Conservation (phyloP, 768 basidiomycete genomes). For the Ramaria sp. region DNA sequence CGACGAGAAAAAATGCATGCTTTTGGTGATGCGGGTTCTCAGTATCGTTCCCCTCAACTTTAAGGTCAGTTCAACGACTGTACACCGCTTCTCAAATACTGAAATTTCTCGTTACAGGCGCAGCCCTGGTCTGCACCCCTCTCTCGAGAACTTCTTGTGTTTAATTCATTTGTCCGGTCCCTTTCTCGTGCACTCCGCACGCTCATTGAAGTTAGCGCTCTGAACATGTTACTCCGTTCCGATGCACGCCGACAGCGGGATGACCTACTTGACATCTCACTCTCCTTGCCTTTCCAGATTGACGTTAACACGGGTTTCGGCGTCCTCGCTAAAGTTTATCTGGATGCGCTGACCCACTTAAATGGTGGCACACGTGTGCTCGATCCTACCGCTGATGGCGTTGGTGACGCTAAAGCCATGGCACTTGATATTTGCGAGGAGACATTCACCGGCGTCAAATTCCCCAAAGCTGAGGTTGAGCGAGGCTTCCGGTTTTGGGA, state of each 20-base stretch:
- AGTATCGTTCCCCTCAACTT: constrained; percentile 93
- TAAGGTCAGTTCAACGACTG: constrained; percentile 46
- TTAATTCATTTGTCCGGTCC: constrained; percentile 95
- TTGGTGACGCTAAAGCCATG: constrained; percentile 72
- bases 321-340: constrained; percentile 91
- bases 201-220: constrained; percentile 78
- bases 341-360: constrained; percentile 85
- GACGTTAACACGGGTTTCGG: too few species aligned
- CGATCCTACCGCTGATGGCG: constrained; percentile 68
- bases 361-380: constrained; percentile 71
- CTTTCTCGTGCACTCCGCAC: constrained; percentile 84
- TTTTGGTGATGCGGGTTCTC: constrained; percentile 92
- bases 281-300: constrained; percentile 88
- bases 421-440: constrained; percentile 90
- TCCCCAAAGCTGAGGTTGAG: constrained; percentile 81
- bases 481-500: constrained; percentile 99
- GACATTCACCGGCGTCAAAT: constrained; percentile 88
- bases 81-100: background rate
- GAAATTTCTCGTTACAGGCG: constrained; percentile 35
- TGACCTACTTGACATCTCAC: constrained; percentile 83
- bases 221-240: constrained; percentile 87
- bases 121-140: constrained; percentile 94
- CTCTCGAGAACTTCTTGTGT: constrained; percentile 91
- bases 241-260: constrained; percentile 84
- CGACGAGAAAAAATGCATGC: constrained; percentile 88